phyloP scores from a whole-genome alignment of 768 basidiomycete genomes.

The Collybia sp. region DNA sequence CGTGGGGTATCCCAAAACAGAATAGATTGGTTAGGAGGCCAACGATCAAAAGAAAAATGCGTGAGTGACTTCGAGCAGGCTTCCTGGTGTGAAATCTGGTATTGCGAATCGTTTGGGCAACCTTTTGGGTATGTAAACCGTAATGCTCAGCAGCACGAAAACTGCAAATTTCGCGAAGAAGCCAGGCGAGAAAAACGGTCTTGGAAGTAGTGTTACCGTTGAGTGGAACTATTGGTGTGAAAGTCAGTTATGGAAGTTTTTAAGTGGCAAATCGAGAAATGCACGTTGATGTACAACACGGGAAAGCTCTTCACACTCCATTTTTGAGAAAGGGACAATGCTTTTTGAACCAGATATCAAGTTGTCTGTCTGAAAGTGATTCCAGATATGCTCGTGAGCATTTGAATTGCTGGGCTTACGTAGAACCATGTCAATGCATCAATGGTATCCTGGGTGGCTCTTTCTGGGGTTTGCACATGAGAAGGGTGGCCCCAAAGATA shows the following conservation, averaged over 20 bases:
- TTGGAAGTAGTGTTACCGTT: conserved; percentile 32
- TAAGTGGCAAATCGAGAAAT: conserved; percentile 21
- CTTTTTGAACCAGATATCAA: conserved; percentile 38
- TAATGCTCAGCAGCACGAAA: conserved; percentile 41
- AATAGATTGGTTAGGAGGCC: conserved; percentile 34
- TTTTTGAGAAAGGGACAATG: conserved; percentile 48
- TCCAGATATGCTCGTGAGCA: background rate
- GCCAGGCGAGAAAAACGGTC: conserved; percentile 43
- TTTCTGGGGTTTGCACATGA: conserved; percentile 35
- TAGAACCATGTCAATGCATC: conserved; percentile 50
- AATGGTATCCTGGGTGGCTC: conserved; percentile 38
- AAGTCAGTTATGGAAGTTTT: background rate
- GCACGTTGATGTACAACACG: conserved; percentile 25
- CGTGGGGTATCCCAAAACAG: conserved; percentile 50
- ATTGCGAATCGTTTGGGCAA: conserved; percentile 15
- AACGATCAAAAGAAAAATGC: conserved; percentile 21
- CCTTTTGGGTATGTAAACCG: conserved; percentile 35
- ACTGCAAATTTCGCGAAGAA: conserved; percentile 47
- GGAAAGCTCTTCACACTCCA: conserved; percentile 47
- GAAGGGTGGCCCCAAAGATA: conserved; percentile 44
- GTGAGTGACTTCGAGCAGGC: conserved; percentile 12
- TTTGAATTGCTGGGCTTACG: conserved; percentile 16
- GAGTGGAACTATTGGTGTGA: conserved; percentile 18
- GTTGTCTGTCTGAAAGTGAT: conserved; percentile 35
- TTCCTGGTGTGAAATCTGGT: conserved; percentile 11